phyloP scores from a whole-genome alignment of 1,139 yeast genomes.

The Scheffersomyces cryptocercus region DNA sequence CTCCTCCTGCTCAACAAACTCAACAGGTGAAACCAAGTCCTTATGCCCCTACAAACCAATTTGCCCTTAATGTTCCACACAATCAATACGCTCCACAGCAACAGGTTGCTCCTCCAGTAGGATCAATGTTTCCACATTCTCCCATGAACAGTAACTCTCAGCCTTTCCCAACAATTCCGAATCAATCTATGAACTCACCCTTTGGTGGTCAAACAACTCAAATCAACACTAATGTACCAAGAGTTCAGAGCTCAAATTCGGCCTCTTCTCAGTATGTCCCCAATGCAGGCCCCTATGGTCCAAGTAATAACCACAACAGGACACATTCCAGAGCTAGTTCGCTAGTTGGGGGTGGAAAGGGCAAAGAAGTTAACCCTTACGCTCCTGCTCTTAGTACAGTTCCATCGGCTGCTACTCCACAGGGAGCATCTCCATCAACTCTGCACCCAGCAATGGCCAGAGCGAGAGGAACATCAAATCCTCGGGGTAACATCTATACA shows the following conservation, averaged over 20 bases:
- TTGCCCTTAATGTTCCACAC: neutral
- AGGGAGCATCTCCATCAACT: conserved; percentile 3
- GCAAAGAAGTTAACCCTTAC: conserved; percentile 46
- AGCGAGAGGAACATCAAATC: conserved; percentile 25
- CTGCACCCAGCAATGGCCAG: conserved; percentile 3
- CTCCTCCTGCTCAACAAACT: conserved; percentile 4
- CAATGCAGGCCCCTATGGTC: conserved; percentile 49
- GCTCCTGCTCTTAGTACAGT: conserved; percentile 38
- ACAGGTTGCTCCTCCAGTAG: neutral
- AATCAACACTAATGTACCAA: conserved; percentile 14
- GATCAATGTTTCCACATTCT: no score
- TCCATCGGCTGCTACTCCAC: conserved; percentile 6
- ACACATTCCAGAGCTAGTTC: conserved; percentile 48
- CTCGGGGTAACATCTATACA: conserved; percentile 27
- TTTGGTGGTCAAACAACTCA: conserved; percentile 6
- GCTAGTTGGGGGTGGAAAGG: conserved; percentile 39
- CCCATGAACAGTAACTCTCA: no score
- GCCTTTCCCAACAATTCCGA: conserved; percentile 1
- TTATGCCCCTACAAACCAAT: conserved; percentile 4
- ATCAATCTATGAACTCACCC: neutral
- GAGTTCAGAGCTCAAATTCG: conserved; percentile 15
- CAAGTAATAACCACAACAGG: conserved; percentile 30
- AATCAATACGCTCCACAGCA: neutral
- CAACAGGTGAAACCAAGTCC: conserved; percentile 3
- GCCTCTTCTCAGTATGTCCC: conserved; percentile 48